Percentiles rank a stretch among this genome's conserved stretches.
Conservation (phyloP, 345 rosid genomes). For the Lepidium africanum region DNA sequence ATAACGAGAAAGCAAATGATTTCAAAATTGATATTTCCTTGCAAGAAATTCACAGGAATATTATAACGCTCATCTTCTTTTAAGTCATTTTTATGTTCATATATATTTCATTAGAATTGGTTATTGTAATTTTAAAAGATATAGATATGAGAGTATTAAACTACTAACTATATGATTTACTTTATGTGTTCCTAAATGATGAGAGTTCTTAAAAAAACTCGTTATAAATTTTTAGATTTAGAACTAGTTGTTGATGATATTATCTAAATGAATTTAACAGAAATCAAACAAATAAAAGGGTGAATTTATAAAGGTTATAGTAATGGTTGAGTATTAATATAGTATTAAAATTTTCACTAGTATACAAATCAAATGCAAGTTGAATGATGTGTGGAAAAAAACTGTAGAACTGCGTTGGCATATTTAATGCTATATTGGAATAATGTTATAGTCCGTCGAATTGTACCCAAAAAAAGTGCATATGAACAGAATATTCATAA, state of each 20-base stretch:
- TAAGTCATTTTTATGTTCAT: background rate
- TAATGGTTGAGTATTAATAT: background rate
- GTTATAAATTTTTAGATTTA: background rate
- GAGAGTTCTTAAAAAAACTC: too few relatives aligned
- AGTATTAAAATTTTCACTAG: background rate
- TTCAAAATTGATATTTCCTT: background rate
- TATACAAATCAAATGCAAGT: background rate
- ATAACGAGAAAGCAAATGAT: too few relatives aligned
- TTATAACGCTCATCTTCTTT: background rate
- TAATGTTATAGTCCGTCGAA: background rate
- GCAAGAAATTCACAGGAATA: background rate
- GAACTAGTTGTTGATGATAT: background rate
- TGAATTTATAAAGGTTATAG: background rate
- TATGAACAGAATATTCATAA: slow-evolving; percentile 2
- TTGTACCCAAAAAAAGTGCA: background rate
- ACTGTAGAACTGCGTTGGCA: background rate
- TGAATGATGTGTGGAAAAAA: background rate
- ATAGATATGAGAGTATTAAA: background rate
- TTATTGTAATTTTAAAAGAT: background rate
- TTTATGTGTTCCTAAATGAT: too few relatives aligned
- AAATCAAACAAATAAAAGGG: background rate
- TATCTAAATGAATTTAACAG: background rate
- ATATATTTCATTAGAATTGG: background rate
- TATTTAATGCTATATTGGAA: background rate
- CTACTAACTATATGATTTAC: too few relatives aligned